Percentiles rank a stretch among this genome's conserved stretches.
phyloP scores from a whole-genome alignment of 2,329 filamentous ascomycete genomes.

The Talaromyces sp. region DNA sequence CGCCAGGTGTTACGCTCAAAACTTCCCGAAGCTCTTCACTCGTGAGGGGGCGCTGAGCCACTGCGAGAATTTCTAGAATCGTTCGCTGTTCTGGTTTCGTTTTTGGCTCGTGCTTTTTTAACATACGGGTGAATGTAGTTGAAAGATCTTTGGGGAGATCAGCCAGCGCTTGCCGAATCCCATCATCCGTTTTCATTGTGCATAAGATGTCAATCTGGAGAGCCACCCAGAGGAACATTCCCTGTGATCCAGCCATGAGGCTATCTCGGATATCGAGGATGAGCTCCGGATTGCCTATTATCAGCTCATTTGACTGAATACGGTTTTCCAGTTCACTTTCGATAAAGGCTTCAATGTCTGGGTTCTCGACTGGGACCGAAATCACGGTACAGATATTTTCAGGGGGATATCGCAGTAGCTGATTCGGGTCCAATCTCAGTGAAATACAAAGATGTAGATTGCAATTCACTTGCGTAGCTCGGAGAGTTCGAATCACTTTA shows the following conservation, averaged over 20 bases:
- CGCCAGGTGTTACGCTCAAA: not conserved
- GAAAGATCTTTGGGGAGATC: constrained; percentile 8
- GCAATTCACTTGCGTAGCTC: not conserved
- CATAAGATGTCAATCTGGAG: not conserved
- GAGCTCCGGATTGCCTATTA: not conserved
- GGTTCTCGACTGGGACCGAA: not conserved
- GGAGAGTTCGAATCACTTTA: not conserved
- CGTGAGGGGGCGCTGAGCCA: not conserved
- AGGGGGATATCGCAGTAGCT: not conserved
- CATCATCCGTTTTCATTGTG: constrained; percentile 1
- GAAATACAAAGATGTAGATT: not conserved
- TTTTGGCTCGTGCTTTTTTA: not conserved
- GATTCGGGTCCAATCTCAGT: not conserved
- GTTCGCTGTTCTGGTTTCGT: not conserved
- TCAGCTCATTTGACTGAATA: not conserved
- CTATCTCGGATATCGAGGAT: not conserved
- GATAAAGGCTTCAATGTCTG: not conserved
- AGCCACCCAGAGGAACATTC: constrained; percentile 5
- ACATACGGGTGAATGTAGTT: not conserved
- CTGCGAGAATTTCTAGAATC: not conserved
- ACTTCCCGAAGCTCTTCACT: not conserved
- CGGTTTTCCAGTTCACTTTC: not conserved
- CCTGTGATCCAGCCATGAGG: not conserved
- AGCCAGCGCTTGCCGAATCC: constrained; percentile 1
- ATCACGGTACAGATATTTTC: not conserved